Evolutionary conservation across 176 grass and related monocot species (phyloP).

Genomic region (Alloteropsis semialata): DNA sequence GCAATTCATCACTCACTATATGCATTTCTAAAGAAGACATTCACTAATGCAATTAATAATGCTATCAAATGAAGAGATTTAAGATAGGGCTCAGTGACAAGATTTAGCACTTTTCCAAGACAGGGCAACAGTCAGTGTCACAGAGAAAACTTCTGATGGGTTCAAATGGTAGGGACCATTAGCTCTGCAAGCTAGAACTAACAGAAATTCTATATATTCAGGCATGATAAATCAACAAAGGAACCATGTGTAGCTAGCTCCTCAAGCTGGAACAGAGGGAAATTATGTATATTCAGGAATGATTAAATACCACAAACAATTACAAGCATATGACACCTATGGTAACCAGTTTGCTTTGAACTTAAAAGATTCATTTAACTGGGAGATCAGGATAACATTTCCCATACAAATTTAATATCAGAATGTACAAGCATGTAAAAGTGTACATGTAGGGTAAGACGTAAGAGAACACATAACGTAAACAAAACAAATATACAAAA

Average conservation of each 20-base stretch:
- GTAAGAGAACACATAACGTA: neutral
- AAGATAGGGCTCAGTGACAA: neutral
- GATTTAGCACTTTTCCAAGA: conserved; percentile 10
- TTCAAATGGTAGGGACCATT: neutral
- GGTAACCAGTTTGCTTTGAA: conserved; percentile 9
- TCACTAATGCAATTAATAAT: conserved; percentile 7
- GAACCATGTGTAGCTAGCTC: neutral
- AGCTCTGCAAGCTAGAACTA: neutral
- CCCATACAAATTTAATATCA: neutral
- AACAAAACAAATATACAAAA: neutral
- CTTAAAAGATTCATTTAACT: conserved; percentile 4
- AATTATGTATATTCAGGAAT: neutral
- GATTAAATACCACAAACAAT: neutral
- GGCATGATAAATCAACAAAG: neutral
- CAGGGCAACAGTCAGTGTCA: neutral
- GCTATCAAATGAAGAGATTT: neutral
- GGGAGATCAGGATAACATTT: neutral
- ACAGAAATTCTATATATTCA: conserved; percentile 1
- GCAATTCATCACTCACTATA: neutral
- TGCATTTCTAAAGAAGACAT: neutral
- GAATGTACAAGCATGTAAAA: neutral
- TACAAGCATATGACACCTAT: neutral
- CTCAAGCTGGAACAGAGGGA: neutral
- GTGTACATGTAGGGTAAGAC: neutral
- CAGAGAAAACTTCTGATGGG: neutral